Conservation (phyloP, 129 eudicot species). For the carrot (Daucus carota) region DH1_v3.0 NC_030385.2:2009501-2010000, state of each 20-base stretch:
- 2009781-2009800: constrained; percentile 3
- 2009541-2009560: neutral
- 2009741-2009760: neutral
- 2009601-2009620: neutral
- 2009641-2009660: constrained; percentile 6
- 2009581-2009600: neutral
- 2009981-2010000: neutral
- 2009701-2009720: constrained; percentile 1
- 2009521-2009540: constrained; percentile 25
- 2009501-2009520: constrained; percentile 85
- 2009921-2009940: too few species aligned
- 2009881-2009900: neutral
- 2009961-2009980: neutral
- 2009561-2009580: constrained; percentile 7
- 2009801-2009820: neutral
- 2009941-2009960: neutral
- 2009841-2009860: neutral
- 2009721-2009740: neutral
- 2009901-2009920: neutral
- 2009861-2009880: neutral
- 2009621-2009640: neutral
- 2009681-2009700: neutral
- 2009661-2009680: neutral
- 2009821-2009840: neutral
- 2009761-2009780: neutral